Base-by-base conservation (phyloP, 495 filamentous ascomycete genomes). In the Penicillium robsamsonii region DNA sequence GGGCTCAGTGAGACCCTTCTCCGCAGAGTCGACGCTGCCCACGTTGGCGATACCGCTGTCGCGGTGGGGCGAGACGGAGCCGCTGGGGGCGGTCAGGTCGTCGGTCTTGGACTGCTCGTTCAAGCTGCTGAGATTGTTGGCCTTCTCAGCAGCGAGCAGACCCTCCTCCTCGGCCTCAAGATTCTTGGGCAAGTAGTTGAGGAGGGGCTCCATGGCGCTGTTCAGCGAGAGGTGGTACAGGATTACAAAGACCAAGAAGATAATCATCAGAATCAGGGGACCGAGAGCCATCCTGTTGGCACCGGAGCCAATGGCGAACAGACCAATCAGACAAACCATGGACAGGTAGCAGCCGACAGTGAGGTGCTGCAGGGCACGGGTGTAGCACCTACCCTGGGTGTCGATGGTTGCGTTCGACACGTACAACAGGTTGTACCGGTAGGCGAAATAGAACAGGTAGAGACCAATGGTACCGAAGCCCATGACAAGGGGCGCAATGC, bases 371-470 rank as follows among this genome's bases (percentile, higher is more conserved):
- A 98, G 74, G n/a, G 89, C 94, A 35, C 86, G 84, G 5, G 89
- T 86, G 68, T 97, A 98, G 58, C 88, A 83, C 35, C 89, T 83
- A 53, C 94, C 94, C 61, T 95, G 91, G 25, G 94, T 97, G 73
- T 98, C 93, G 67, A 97, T 87, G 50, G 79, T 58, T 29, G 87
- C 81, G 64, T 95, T 89, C 49, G 87, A 90, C 48, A 96, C 91
- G 71, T 95, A 98, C 46, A 98, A 81, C 63, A 97, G 69, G 68
- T 98, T 96, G 80, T 98, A 97, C 5, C 91, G 84, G 82, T 90
- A 97, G 52, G 94, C 92, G 46, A 96, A 77, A 73, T 97, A 97
- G 74, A 98, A 90, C 52, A 96, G 77, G 52, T 81, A 85, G 55
- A 97, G 79, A 55, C 90, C 93, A 48, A 97, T 78, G 18, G 87